Evolutionary conservation across 805 yeast genomes (phyloP).

Genomic region (Wickerhamiella parazyma): DNA sequence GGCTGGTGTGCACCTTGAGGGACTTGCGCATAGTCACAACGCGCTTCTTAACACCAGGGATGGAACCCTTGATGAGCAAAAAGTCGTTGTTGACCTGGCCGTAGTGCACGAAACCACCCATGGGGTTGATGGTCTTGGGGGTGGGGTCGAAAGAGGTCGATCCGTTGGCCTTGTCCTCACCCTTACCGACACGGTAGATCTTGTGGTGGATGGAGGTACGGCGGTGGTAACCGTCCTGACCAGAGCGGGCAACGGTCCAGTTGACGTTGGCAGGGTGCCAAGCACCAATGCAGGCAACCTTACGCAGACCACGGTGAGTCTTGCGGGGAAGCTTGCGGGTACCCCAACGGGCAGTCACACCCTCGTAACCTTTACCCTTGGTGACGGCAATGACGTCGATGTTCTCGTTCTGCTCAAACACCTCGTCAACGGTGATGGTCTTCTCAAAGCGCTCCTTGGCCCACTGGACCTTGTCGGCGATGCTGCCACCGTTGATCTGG

Average conservation of each 20-base stretch:
- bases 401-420: conserved; percentile 97
- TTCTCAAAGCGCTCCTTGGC: conserved; percentile 98
- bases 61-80: conserved; percentile 94
- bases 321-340: conserved; percentile 99
- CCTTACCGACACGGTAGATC: conserved; percentile 98
- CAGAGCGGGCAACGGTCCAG: conserved; percentile 99
- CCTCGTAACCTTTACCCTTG: conserved; percentile 99
- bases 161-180: conserved; percentile 85
- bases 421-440: conserved; percentile 90
- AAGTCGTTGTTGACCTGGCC: conserved; percentile 97
- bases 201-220: conserved; percentile 99
- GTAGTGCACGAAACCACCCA: conserved; percentile 99
- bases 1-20: conserved; percentile 91
- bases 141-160: conserved; percentile 98
- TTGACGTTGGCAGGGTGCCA: conserved; percentile 99
- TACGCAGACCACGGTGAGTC: conserved; percentile 99
- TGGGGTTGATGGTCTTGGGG: conserved; percentile 97
- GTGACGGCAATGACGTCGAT: conserved; percentile 98
- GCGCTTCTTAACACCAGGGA: conserved; percentile 99
- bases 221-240: conserved; percentile 99
- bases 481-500: conserved; percentile 99
- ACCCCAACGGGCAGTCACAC: conserved; percentile 99
- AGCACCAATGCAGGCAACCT: conserved; percentile 99
- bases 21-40: conserved; percentile 98
- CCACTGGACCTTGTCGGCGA: conserved; percentile 96